These are phyloP conservation scores for Cordyceps javanica DNA, from an alignment of 2,329 filamentous ascomycete genomes.

Conservation along the genomic window DNA sequence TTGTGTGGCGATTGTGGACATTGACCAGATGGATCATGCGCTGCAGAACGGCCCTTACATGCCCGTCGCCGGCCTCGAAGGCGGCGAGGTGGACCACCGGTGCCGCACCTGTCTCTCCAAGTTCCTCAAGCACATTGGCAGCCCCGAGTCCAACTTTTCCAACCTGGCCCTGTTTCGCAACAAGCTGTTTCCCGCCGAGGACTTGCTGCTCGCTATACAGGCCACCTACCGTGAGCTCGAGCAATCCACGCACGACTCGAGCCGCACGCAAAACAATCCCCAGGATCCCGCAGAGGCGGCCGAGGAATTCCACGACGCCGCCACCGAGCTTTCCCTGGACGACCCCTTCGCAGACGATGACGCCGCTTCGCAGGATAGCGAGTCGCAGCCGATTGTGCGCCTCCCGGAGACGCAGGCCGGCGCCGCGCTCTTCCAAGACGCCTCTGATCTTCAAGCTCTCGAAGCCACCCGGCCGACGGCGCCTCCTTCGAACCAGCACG, in stretches of 20 bases:
- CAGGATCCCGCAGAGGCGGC: neutral
- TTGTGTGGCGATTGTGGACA: neutral
- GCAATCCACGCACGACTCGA: neutral
- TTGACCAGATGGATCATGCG: neutral
- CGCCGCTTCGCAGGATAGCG: too few species aligned
- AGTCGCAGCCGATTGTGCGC: conserved; percentile 8
- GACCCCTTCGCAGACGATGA: conserved; percentile 18
- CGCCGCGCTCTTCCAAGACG: neutral
- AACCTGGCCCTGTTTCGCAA: neutral
- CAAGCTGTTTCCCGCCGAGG: neutral
- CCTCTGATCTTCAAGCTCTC: neutral
- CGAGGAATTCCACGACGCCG: conserved; percentile 2
- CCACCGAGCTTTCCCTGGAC: conserved; percentile 14
- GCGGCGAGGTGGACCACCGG: neutral
- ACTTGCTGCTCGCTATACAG: neutral
- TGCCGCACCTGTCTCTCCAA: neutral
- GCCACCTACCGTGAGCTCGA: neutral
- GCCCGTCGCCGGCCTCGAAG: neutral
- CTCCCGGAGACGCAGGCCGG: neutral
- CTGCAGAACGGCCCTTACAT: neutral
- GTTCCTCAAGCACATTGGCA: neutral
- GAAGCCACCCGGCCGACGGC: neutral
- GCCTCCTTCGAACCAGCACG: neutral
- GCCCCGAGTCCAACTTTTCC: neutral
- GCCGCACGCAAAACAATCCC: too few species aligned